phyloP scores from a whole-genome alignment of 371 early-diverging fungal genomes.

The Mucor sp. region DNA sequence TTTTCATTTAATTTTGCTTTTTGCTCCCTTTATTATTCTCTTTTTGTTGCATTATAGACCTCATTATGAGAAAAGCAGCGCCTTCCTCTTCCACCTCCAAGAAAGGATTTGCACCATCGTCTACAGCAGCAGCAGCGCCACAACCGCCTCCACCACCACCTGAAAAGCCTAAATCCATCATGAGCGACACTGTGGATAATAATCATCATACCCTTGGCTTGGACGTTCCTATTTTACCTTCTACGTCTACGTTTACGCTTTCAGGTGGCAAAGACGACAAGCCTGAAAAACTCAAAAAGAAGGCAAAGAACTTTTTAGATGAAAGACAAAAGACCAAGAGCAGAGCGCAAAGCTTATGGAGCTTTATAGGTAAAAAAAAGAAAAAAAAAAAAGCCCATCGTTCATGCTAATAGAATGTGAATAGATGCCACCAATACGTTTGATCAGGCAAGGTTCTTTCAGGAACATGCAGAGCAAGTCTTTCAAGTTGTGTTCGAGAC shows the following conservation, averaged over 20 bases:
- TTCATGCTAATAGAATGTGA: neutral
- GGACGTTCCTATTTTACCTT: constrained; percentile 41
- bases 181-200: neutral
- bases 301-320: constrained; percentile 78
- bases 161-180: neutral
- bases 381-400: neutral
- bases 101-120: neutral
- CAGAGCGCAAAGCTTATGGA: constrained; percentile 68
- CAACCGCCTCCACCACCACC: neutral
- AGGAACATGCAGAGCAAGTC: constrained; percentile 75
- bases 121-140: neutral
- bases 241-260: constrained; percentile 44
- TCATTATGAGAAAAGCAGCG: neutral
- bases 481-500: constrained; percentile 71
- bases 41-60: neutral
- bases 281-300: constrained; percentile 65
- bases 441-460: constrained; percentile 80
- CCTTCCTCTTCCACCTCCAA: neutral
- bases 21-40: neutral
- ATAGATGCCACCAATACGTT: constrained; percentile 72
- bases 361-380: constrained; percentile 61
- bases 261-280: constrained; percentile 44
- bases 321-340: constrained; percentile 76
- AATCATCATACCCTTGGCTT: constrained; percentile 5
- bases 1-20: neutral